A percentile compares a stretch with the other conserved stretches of the same genome.
phyloP scores from a whole-genome alignment of 192 early-diverging fungal species.

The Backusella parvicylindrica region DNA sequence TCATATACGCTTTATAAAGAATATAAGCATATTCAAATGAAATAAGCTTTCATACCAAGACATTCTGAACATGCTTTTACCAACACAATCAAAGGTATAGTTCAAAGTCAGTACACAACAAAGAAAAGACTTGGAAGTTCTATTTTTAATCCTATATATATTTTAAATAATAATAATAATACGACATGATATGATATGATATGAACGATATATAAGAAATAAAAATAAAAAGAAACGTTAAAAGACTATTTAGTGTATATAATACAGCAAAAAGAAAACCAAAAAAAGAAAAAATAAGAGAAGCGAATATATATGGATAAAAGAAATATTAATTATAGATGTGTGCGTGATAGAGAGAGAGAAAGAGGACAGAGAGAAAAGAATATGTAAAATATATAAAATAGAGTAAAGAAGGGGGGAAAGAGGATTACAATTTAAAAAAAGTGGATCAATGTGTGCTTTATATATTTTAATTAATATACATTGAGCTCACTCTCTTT shows the following conservation, averaged over 20 bases:
- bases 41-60: too few relatives aligned
- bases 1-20: too few relatives aligned
- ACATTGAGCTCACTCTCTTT: slow-evolving; percentile 30
- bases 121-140: too few relatives aligned
- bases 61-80: too few relatives aligned
- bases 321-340: background rate
- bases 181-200: background rate
- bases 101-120: background rate
- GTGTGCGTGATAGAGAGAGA: background rate
- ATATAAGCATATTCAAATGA: background rate
- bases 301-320: background rate
- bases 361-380: background rate
- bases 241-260: background rate
- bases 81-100: too few relatives aligned
- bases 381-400: background rate
- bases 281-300: background rate
- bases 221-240: background rate
- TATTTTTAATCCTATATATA: background rate
- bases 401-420: background rate
- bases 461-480: background rate
- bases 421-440: background rate
- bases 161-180: background rate
- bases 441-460: background rate
- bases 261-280: background rate
- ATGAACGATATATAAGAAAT: background rate